Evolutionary conservation across 805 yeast species (phyloP).

Genomic region (Myxozyma kluyveri): DNA sequence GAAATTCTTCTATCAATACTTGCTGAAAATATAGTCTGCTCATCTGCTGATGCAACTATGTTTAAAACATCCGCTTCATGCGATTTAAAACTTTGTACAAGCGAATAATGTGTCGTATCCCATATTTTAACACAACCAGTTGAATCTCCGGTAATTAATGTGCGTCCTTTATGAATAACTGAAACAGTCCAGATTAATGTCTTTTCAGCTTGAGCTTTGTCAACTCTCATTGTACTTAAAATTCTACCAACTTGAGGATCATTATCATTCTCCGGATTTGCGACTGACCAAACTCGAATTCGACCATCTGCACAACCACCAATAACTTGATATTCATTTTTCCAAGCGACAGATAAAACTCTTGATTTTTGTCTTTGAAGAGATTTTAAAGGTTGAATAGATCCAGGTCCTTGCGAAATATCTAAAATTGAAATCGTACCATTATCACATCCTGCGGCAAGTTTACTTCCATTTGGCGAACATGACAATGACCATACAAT

Average conservation of each 20-base stretch:
- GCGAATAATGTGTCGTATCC: constrained; percentile 75
- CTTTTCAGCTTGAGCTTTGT: constrained; percentile 77
- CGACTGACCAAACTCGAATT: constrained; percentile 72
- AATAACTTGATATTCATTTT: constrained; percentile 57
- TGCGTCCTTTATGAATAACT: constrained; percentile 60
- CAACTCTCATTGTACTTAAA: constrained; percentile 86
- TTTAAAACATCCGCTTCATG: constrained; percentile 92
- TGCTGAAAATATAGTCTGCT: constrained; percentile 72
- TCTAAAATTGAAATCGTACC: constrained; percentile 83
- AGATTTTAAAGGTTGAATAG: constrained; percentile 68
- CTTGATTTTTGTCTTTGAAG: constrained; percentile 76
- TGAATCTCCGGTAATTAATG: constrained; percentile 93
- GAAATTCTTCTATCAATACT: constrained; percentile 93
- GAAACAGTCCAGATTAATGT: constrained; percentile 88
- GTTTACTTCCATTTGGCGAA: constrained; percentile 55
- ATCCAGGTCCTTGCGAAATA: constrained; percentile 83
- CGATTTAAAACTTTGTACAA: constrained; percentile 73
- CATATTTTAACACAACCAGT: constrained; percentile 92
- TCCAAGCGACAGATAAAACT: constrained; percentile 77
- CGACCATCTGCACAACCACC: constrained; percentile 98
- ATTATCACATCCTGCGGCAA: constrained; percentile 94
- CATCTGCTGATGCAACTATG: constrained; percentile 57
- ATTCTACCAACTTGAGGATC: constrained; percentile 54
- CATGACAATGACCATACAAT: constrained; percentile 85
- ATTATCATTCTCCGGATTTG: constrained; percentile 26